A percentile compares a stretch with the other conserved stretches of the same genome.
Evolutionary conservation across 208 protist genomes (phyloP).

Genomic region (Leishmania guyanensis): DNA sequence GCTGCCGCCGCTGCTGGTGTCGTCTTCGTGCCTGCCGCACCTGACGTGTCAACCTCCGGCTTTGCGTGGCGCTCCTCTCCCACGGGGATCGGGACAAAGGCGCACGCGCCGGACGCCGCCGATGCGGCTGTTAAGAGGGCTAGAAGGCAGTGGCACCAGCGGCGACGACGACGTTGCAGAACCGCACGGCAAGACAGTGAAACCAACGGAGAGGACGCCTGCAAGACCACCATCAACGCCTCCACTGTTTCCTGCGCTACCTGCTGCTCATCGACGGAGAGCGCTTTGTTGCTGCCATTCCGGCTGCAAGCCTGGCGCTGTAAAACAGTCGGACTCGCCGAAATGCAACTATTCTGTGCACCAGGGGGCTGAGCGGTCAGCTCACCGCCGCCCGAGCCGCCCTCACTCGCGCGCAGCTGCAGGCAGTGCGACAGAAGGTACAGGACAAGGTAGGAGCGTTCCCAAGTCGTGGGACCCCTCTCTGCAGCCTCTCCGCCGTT

Average conservation of each 20-base stretch:
- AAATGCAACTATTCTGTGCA: neutral
- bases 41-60: neutral
- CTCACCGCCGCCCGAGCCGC: neutral
- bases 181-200: neutral
- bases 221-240: conserved; percentile 21
- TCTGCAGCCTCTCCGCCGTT: neutral
- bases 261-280: conserved; percentile 10
- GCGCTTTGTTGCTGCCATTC: neutral
- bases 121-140: conserved; percentile 13
- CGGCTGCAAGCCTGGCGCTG: neutral
- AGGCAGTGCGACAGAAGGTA: conserved; percentile 21
- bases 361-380: neutral
- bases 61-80: neutral
- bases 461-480: neutral
- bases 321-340: neutral
- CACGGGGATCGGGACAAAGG: neutral
- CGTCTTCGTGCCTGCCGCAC: neutral
- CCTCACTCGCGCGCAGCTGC: conserved; percentile 11
- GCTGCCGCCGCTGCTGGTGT: conserved; percentile 5
- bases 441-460: conserved; percentile 14
- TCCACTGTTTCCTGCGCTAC: conserved; percentile 22
- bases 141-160: conserved; percentile 27
- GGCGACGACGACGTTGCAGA: neutral
- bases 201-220: neutral
- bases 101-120: neutral